phyloP scores from a whole-genome alignment of 345 rosid genomes.

The Eucalyptus fibrosa region DNA sequence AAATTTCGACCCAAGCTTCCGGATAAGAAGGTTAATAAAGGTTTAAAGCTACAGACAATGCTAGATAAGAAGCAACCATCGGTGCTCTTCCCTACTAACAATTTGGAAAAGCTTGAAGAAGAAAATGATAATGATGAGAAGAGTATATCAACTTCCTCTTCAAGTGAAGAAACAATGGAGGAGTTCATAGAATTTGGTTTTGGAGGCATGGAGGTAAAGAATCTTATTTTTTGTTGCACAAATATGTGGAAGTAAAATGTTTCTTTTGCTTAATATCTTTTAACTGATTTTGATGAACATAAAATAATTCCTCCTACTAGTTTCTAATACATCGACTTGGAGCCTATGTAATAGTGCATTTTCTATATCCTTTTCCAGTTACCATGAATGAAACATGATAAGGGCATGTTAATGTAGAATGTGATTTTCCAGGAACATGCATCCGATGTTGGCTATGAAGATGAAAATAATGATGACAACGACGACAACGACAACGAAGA shows the following conservation, averaged over 20 bases:
- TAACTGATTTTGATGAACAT: not conserved
- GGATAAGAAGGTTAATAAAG: conserved; percentile 24
- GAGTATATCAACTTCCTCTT: conserved; percentile 28
- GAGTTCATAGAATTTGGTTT: conserved; percentile 14
- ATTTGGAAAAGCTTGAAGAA: conserved; percentile 38
- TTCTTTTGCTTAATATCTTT: not conserved
- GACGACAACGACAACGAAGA: not conserved
- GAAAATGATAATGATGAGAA: conserved; percentile 40
- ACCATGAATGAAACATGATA: not conserved
- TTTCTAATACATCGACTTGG: not conserved
- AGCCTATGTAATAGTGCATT: too few species aligned
- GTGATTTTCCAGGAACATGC: not conserved
- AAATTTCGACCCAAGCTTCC: conserved; percentile 11
- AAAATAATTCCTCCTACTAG: not conserved
- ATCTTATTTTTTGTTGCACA: not conserved
- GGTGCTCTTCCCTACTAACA: conserved; percentile 15
- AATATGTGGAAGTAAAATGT: not conserved
- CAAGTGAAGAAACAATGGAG: conserved; percentile 22
- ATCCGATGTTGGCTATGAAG: conserved; percentile 5
- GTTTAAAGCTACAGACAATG: conserved; percentile 17
- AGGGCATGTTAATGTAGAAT: not conserved
- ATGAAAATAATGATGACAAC: not conserved
- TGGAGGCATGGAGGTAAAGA: conserved; percentile 35
- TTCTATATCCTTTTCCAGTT: not conserved
- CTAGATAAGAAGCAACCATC: conserved; percentile 29